These are phyloP conservation scores for Talaromyces nanjingensis DNA, from an alignment of 495 filamentous ascomycete genomes.

Conservation along the genomic window DNA sequence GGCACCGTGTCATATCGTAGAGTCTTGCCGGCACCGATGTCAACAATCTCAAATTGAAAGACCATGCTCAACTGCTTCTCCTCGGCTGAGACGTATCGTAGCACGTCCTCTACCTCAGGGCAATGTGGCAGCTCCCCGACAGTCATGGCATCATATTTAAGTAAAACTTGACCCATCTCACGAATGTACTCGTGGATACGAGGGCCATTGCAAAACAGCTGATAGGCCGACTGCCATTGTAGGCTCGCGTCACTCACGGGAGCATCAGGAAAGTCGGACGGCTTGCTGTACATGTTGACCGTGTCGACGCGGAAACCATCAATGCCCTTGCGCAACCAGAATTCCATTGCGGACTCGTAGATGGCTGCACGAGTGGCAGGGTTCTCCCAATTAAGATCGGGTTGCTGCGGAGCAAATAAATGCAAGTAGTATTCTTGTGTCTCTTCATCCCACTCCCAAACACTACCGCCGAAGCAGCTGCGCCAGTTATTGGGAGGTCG, in stretches of 20 bases:
- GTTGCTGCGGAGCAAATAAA: constrained; percentile 44
- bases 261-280: constrained; percentile 35
- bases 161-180: constrained; percentile 39
- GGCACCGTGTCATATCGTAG: constrained; percentile 29
- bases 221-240: constrained; percentile 36
- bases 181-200: constrained; percentile 48
- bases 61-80: constrained; percentile 46
- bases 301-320: constrained; percentile 52
- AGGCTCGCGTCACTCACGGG: constrained; percentile 26
- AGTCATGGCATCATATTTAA: constrained; percentile 40
- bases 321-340: constrained; percentile 47
- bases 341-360: constrained; percentile 40
- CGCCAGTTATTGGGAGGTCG: constrained; percentile 56
- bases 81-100: constrained; percentile 38
- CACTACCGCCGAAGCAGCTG: constrained; percentile 44
- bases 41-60: constrained; percentile 47
- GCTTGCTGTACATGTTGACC: constrained; percentile 49
- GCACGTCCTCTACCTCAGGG: constrained; percentile 33
- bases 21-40: constrained; percentile 36
- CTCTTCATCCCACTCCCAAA: constrained; percentile 46
- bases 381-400: constrained; percentile 53
- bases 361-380: constrained; percentile 38
- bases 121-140: constrained; percentile 46
- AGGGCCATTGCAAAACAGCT: constrained; percentile 50
- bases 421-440: constrained; percentile 49